Conservation (phyloP, 2,329 filamentous ascomycete genomes). For the Aspergillus quadrilineatus region DNA sequence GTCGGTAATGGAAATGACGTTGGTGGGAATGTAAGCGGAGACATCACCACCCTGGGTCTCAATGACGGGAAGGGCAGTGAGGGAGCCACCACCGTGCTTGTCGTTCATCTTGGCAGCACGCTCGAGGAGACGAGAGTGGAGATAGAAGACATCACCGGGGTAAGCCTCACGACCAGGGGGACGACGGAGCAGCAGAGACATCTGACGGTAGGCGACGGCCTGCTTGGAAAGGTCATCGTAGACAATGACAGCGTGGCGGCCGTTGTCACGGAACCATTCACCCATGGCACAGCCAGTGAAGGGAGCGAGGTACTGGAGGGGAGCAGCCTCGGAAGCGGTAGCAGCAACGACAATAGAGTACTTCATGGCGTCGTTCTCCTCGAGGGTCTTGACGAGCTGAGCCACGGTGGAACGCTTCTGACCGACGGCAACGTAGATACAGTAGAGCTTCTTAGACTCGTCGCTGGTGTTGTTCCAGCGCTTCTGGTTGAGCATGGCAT, state of each 20-base stretch:
- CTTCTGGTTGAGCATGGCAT: conserved; percentile 99
- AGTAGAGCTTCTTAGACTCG: conserved; percentile 99
- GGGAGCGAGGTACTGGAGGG: conserved; percentile 89
- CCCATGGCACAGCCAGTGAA: conserved; percentile 73
- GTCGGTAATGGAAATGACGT: conserved; percentile 99
- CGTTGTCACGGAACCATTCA: conserved; percentile 78
- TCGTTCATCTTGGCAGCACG: conserved; percentile 99
- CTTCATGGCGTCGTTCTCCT: conserved; percentile 99
- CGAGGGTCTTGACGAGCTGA: conserved; percentile 98
- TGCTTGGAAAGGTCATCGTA: conserved; percentile 98
- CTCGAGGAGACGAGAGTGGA: conserved; percentile 98
- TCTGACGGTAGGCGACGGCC: conserved; percentile 96
- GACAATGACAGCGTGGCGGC: conserved; percentile 85
- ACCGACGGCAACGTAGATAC: conserved; percentile 96
- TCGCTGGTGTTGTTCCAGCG: conserved; percentile 86
- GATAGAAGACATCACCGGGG: conserved; percentile 98
- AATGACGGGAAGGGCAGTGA: conserved; percentile 96
- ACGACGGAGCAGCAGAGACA: conserved; percentile 96
- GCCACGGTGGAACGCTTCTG: conserved; percentile 99
- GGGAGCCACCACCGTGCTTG: conserved; percentile 89
- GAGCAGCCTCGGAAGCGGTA: conserved; percentile 94
- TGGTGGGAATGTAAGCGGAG: conserved; percentile 99
- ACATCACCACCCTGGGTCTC: conserved; percentile 99
- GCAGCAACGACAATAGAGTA: conserved; percentile 92
- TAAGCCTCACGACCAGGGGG: conserved; percentile 99